A percentile compares a stretch with the other conserved stretches of the same genome.
Evolutionary conservation across 257 asterid species (phyloP).

Genomic region (Buddleja alternifolia): DNA sequence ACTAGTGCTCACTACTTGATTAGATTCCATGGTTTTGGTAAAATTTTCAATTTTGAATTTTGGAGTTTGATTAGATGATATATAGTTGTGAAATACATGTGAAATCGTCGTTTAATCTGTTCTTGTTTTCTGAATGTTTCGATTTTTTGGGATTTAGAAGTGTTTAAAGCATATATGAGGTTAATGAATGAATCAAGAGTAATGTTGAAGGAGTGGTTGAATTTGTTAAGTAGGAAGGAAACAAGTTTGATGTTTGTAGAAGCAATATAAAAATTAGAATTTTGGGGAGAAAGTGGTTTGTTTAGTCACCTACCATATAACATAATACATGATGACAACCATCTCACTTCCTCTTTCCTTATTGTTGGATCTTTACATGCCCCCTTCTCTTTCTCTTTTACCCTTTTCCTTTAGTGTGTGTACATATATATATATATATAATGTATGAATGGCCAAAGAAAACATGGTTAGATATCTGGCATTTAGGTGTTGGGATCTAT

Average conservation of each 20-base stretch:
- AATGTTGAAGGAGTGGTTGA: constrained; percentile 27
- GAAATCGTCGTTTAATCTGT: constrained; percentile 10
- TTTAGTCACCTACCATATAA: constrained; percentile 39
- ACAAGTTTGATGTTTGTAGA: constrained; percentile 28
- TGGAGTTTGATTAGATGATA: constrained; percentile 8
- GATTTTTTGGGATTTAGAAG: background rate
- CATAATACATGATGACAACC: constrained; percentile 33
- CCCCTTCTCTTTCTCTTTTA: constrained; percentile 1
- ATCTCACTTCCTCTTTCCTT: constrained; percentile 31
- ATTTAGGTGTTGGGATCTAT: constrained; percentile 25
- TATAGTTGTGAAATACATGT: constrained; percentile 8
- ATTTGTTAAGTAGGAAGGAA: constrained; percentile 33
- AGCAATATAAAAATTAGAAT: constrained; percentile 23
- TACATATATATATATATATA: background rate
- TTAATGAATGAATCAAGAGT: background rate
- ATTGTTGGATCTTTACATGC: constrained; percentile 36
- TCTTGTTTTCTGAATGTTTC: background rate
- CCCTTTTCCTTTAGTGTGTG: background rate
- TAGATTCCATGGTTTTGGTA: constrained; percentile 24
- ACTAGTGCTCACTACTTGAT: constrained; percentile 36
- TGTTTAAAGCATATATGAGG: background rate
- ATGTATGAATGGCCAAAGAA: constrained; percentile 25
- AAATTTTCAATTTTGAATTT: constrained; percentile 11
- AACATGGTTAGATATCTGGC: constrained; percentile 13
- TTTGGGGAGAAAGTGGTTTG: constrained; percentile 36